A percentile compares a stretch with the other conserved stretches of the same genome.
Evolutionary conservation across 305 asterid species (phyloP).

Genomic region (Salvia sclarea): DNA sequence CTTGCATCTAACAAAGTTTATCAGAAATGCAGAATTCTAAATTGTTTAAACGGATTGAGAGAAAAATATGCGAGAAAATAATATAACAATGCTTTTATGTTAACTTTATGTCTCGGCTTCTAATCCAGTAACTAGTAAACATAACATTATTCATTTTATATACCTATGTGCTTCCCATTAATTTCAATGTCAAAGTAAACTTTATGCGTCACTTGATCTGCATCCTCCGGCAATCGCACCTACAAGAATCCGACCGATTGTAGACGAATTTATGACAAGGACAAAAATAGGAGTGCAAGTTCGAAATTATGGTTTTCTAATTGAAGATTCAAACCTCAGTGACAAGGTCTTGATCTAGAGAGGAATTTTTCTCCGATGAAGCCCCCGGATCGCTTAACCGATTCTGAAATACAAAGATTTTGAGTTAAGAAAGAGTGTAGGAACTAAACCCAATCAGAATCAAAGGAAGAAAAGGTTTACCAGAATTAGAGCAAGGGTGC

Average conservation of each 20-base stretch:
- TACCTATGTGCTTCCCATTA: constrained; percentile 65
- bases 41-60: not conserved
- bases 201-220: constrained; percentile 65
- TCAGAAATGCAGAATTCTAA: constrained; percentile 6
- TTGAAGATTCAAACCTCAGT: constrained; percentile 42
- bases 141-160: not conserved
- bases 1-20: not conserved
- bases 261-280: not conserved
- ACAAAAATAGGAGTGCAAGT: not conserved
- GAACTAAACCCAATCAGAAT: constrained; percentile 12
- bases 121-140: too few relatives aligned
- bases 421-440: not conserved
- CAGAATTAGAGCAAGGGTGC: constrained; percentile 70
- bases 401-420: constrained; percentile 45
- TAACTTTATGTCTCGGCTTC: not conserved
- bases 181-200: constrained; percentile 81
- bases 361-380: constrained; percentile 37
- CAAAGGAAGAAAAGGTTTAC: constrained; percentile 32
- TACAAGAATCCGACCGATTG: constrained; percentile 26
- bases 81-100: not conserved
- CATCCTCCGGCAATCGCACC: constrained; percentile 47
- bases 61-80: not conserved
- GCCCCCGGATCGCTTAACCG: constrained; percentile 57
- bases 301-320: not conserved
- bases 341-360: constrained; percentile 32